Evolutionary conservation across 495 filamentous ascomycete species (phyloP).

Genomic region (Jackrogersella minutella): DNA sequence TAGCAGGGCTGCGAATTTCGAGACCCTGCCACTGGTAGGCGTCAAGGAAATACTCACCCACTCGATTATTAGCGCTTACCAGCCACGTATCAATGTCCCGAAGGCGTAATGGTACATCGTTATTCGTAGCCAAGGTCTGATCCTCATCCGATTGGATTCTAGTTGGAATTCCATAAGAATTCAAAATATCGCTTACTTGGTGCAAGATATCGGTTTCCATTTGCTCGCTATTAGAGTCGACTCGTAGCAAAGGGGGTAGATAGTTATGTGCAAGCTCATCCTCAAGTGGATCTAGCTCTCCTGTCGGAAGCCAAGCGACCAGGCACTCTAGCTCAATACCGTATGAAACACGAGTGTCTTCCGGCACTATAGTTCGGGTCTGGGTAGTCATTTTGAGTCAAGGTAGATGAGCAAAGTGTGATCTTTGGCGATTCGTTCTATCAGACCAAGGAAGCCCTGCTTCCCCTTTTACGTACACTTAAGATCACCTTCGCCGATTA

Average conservation of each 20-base stretch:
- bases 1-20: conserved; percentile 36
- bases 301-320: conserved; percentile 28
- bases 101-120: not conserved
- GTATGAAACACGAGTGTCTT: conserved; percentile 28
- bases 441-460: conserved; percentile 8
- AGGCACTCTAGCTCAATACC: conserved; percentile 48
- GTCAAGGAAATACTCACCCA: conserved; percentile 2
- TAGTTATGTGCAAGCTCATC: conserved; percentile 8
- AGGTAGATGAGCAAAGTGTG: not conserved
- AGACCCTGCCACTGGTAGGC: conserved; percentile 29
- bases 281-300: conserved; percentile 17
- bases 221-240: not conserved
- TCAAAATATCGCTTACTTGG: conserved; percentile 24
- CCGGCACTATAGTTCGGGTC: conserved; percentile 8
- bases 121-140: not conserved
- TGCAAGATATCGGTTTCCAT: not conserved
- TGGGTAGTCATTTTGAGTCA: conserved; percentile 19
- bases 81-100: conserved; percentile 21
- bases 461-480: not conserved
- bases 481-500: not conserved
- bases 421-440: not conserved
- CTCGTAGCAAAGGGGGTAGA: conserved; percentile 35
- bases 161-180: conserved; percentile 25
- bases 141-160: not conserved
- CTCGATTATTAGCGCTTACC: not conserved